A percentile compares a stretch with the other conserved stretches of the same genome.
Evolutionary conservation across 2,329 filamentous ascomycete genomes (phyloP).

Genomic region (Claviceps purpurea): DNA sequence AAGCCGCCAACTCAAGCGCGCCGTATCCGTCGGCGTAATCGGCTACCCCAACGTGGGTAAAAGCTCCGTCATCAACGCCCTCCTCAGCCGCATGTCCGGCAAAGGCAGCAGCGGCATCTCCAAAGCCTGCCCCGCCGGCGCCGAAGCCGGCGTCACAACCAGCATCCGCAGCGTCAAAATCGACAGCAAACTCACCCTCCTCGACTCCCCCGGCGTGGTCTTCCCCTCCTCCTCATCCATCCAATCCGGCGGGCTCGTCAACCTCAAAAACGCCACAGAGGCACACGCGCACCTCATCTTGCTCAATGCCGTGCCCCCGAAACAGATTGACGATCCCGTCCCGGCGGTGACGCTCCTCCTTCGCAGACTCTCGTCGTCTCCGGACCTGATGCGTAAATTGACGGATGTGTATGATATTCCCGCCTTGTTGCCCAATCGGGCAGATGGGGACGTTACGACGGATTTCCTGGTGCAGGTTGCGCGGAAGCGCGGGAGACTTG

Average conservation of each 20-base stretch:
- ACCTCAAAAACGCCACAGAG: conserved; percentile 48
- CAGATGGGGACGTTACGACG: conserved; percentile 63
- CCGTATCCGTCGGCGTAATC: conserved; percentile 83
- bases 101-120: conserved; percentile 39
- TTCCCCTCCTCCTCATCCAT: conserved; percentile 55
- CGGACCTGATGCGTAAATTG: conserved; percentile 65
- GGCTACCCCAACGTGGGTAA: conserved; percentile 95
- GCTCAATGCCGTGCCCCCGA: conserved; percentile 82
- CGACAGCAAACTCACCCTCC: conserved; percentile 83
- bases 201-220: conserved; percentile 89
- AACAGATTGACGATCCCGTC: conserved; percentile 85
- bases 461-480: conserved; percentile 94
- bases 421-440: conserved; percentile 53
- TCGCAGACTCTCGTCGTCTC: conserved; percentile 59
- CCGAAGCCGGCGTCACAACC: conserved; percentile 86
- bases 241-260: conserved; percentile 28
- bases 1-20: conserved; percentile 71
- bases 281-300: conserved; percentile 77
- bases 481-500: conserved; percentile 77
- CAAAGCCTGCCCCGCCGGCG: conserved; percentile 69
- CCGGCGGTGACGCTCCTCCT: conserved; percentile 79
- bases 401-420: conserved; percentile 75
- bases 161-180: conserved; percentile 82
- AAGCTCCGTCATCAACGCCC: conserved; percentile 89
- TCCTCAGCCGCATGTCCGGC: conserved; percentile 62